Percentiles rank a stretch among this genome's conserved stretches.
Evolutionary conservation across 257 asterid species (phyloP).

Genomic region (Craterostigma plantagineum): DNA sequence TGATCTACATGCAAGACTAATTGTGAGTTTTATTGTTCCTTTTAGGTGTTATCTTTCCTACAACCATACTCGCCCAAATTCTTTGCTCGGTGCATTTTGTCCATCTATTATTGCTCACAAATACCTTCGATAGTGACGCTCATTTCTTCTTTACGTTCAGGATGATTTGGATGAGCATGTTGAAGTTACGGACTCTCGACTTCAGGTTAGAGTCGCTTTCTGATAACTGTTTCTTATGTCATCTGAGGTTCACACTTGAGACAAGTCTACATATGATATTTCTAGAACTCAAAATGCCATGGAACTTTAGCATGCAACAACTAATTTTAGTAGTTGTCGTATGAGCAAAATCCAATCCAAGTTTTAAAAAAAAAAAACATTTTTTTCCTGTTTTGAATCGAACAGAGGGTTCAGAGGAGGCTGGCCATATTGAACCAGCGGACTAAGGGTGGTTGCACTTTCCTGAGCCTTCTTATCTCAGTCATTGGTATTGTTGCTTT

Average conservation of each 20-base stretch:
- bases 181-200: conserved; percentile 56
- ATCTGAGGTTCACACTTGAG: conserved; percentile 1
- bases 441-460: conserved; percentile 66
- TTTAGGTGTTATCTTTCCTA: conserved; percentile 2
- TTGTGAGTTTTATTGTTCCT: conserved; percentile 69
- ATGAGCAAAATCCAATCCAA: no score
- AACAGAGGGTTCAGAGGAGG: conserved; percentile 59
- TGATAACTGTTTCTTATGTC: not conserved
- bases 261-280: no score
- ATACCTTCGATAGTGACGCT: no score
- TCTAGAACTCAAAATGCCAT: no score
- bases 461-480: conserved; percentile 47
- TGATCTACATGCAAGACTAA: conserved; percentile 69
- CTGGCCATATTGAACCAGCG: conserved; percentile 65
- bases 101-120: no score
- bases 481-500: conserved; percentile 54
- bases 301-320: no score
- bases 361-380: no score
- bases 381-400: conserved; percentile 2
- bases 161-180: conserved; percentile 71
- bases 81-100: no score
- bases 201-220: conserved; percentile 37
- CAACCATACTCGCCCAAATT: no score
- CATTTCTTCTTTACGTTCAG: conserved; percentile 15
- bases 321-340: no score